These are phyloP conservation scores for Thielaviopsis punctulata DNA, from an alignment of 2,329 filamentous ascomycete genomes.

Conservation along the genomic window DNA sequence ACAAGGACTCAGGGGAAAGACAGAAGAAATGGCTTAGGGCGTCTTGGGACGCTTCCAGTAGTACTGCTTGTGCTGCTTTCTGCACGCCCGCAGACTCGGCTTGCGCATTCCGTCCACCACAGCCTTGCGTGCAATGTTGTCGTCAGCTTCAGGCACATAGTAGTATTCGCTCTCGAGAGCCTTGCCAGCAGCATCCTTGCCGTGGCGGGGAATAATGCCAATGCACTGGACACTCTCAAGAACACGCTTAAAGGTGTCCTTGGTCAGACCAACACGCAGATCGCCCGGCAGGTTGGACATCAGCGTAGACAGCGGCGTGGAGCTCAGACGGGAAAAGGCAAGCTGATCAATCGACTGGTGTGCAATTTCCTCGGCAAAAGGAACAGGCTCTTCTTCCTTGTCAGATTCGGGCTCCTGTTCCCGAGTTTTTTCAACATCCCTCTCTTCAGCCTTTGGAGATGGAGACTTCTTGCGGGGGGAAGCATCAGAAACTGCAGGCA, in stretches of 20 bases:
- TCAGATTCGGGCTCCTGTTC: background rate
- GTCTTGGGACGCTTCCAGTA: conserved; percentile 50
- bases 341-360: conserved; percentile 94
- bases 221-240: conserved; percentile 63
- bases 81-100: conserved; percentile 72
- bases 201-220: conserved; percentile 74
- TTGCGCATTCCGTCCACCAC: conserved; percentile 77
- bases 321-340: conserved; percentile 82
- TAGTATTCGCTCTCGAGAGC: conserved; percentile 92
- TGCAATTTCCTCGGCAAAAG: conserved; percentile 30
- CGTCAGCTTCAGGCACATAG: conserved; percentile 77
- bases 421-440: background rate
- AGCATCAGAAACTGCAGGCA: background rate
- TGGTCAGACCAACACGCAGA: conserved; percentile 40
- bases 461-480: background rate
- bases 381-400: conserved; percentile 4
- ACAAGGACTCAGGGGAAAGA: background rate
- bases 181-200: conserved; percentile 92
- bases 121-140: conserved; percentile 58
- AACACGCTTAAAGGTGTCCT: conserved; percentile 48
- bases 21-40: conserved; percentile 23
- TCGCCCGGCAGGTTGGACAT: conserved; percentile 65
- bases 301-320: conserved; percentile 77
- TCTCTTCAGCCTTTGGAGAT: background rate
- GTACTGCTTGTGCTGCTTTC: conserved; percentile 90